Conservation (phyloP, 176 grass and related monocot genomes). For the Alopecurus myosuroides region DNA sequence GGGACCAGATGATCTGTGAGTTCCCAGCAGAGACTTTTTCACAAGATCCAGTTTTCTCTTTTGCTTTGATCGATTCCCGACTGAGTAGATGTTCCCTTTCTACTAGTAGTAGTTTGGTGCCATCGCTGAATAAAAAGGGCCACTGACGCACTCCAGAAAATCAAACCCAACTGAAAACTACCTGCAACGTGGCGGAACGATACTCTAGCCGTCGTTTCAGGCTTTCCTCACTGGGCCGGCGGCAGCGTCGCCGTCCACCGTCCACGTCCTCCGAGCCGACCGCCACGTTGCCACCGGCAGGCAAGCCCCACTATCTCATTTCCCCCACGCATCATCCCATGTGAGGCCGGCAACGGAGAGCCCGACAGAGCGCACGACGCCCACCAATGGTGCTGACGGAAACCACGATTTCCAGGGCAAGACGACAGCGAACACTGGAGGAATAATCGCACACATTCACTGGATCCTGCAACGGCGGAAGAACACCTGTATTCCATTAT, state of each 20-base stretch:
- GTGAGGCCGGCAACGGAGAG: conserved; percentile 21
- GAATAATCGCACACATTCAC: not conserved
- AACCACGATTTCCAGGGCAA: not conserved
- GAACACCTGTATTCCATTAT: conserved; percentile 35
- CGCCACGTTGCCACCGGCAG: not conserved
- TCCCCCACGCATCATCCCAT: not conserved
- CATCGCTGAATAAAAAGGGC: not conserved
- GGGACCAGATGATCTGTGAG: not conserved
- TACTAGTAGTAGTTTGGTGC: not conserved
- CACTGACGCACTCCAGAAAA: not conserved
- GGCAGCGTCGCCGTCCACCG: not conserved
- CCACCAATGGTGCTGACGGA: not conserved
- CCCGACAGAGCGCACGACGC: conserved; percentile 15
- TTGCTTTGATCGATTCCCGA: conserved; percentile 3
- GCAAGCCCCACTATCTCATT: not conserved
- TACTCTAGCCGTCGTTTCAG: not conserved
- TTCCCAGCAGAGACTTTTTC: not conserved
- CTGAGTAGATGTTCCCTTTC: not conserved
- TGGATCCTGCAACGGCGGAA: not conserved
- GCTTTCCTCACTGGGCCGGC: not conserved
- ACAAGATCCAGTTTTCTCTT: not conserved
- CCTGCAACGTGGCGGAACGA: not conserved
- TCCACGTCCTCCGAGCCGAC: not conserved
- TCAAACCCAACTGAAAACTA: not conserved
- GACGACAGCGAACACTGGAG: not conserved